These are phyloP conservation scores for Nitzschia palea DNA, from an alignment of 108 stramenopile genomes.

Conservation along the genomic window DNA sequence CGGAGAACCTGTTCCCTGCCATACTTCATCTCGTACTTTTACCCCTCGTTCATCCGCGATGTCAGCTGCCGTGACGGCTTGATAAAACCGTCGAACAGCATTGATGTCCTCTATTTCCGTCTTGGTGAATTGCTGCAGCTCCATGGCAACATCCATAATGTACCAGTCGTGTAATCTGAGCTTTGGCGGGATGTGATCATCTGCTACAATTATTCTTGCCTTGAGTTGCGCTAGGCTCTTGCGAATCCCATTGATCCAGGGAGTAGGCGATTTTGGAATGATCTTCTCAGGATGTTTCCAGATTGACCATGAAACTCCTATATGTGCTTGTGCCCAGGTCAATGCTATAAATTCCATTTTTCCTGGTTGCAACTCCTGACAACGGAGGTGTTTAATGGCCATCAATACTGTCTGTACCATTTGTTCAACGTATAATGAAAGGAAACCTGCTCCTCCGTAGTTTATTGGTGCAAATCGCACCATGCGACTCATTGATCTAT, in stretches of 20 bases:
- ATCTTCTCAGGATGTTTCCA: neutral
- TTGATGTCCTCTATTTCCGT: neutral
- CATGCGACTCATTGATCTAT: neutral
- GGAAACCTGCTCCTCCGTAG: neutral
- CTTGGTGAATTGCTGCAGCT: neutral
- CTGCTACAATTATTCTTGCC: neutral
- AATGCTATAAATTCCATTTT: neutral
- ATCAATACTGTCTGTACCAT: neutral
- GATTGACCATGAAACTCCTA: too few species aligned
- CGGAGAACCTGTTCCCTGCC: too few species aligned
- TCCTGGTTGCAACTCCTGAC: neutral
- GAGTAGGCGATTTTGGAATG: neutral
- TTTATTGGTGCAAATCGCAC: neutral
- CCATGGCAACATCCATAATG: neutral
- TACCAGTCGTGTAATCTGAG: neutral
- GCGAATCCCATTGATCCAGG: neutral
- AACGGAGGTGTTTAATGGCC: too few species aligned
- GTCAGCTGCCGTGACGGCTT: neutral
- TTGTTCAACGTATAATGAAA: neutral
- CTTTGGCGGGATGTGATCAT: neutral
- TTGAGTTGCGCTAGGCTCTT: neutral
- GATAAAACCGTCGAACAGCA: neutral
- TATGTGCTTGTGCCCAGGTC: neutral
- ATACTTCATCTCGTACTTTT: too few species aligned
- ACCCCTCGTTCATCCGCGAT: neutral